A percentile compares a stretch with the other conserved stretches of the same genome.
Conservation (phyloP, 192 early-diverging fungal genomes). For the Umbelopsis sp. region DNA sequence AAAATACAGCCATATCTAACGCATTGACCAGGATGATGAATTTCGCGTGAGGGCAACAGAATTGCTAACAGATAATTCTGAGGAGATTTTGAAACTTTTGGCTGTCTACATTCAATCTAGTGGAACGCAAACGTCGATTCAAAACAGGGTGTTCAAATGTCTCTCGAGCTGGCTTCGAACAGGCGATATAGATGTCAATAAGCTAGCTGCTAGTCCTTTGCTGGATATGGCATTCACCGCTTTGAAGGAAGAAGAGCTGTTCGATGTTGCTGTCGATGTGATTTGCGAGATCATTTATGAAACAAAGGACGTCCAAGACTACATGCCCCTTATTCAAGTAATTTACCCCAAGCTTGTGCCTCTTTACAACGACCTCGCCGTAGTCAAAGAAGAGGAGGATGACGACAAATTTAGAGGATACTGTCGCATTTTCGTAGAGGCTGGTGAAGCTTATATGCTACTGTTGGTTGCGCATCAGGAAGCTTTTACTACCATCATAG, state of each 20-base stretch:
- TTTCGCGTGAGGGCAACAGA: conserved; percentile 57
- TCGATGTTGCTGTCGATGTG: conserved; percentile 86
- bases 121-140: conserved; percentile 61
- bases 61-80: conserved; percentile 67
- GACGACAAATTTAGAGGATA: conserved; percentile 79
- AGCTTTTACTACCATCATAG: conserved; percentile 73
- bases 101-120: conserved; percentile 66
- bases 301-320: conserved; percentile 57
- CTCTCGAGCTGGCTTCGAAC: conserved; percentile 84
- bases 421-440: conserved; percentile 87
- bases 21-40: conserved; percentile 56
- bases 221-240: conserved; percentile 74
- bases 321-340: conserved; percentile 58
- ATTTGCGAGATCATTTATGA: conserved; percentile 80
- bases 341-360: conserved; percentile 64
- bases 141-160: conserved; percentile 69
- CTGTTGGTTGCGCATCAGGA: conserved; percentile 72
- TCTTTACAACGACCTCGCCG: conserved; percentile 45
- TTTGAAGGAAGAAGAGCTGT: conserved; percentile 69
- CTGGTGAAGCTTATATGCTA: conserved; percentile 83
- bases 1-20: not conserved
- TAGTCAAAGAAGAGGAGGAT: conserved; percentile 69
- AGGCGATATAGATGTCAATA: conserved; percentile 72
- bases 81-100: conserved; percentile 73
- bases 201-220: conserved; percentile 67